These are phyloP conservation scores for Apiotrichum brassicae DNA, from an alignment of 1,284 basidiomycete species.

Conservation along the genomic window DNA sequence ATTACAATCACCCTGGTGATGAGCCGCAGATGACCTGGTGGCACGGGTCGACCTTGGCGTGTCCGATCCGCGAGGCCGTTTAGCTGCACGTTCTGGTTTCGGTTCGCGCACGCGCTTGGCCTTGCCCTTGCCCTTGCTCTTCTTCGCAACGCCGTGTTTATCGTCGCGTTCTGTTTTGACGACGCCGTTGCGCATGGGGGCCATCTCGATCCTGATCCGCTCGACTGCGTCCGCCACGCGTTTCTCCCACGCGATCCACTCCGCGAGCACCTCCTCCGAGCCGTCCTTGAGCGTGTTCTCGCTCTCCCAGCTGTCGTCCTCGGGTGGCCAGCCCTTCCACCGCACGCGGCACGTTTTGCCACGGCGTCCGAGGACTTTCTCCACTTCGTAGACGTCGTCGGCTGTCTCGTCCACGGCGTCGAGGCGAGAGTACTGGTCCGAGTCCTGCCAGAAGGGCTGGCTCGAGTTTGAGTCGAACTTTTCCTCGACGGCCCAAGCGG, in stretches of 20 bases:
- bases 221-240: constrained; percentile 1
- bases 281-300: constrained; percentile 14
- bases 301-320: constrained; percentile 34
- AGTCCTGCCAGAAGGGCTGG: constrained; percentile 10
- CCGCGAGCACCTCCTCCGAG: constrained; percentile 25
- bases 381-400: constrained; percentile 28
- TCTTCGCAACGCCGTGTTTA: too few relatives aligned
- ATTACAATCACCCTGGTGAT: too few relatives aligned
- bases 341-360: constrained; percentile 25
- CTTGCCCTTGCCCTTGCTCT: too few relatives aligned
- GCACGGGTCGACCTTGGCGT: too few relatives aligned
- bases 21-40: too few relatives aligned
- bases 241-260: constrained; percentile 25
- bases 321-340: constrained; percentile 31
- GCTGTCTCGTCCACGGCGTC: constrained; percentile 2
- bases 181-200: too few relatives aligned
- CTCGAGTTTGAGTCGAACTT: constrained; percentile 2
- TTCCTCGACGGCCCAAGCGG: constrained; percentile 29
- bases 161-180: too few relatives aligned
- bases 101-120: too few relatives aligned
- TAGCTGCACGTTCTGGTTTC: too few relatives aligned
- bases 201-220: not conserved
- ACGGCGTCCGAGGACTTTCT: constrained; percentile 22
- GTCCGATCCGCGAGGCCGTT: too few relatives aligned
- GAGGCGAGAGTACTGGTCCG: constrained; percentile 7